Evolutionary conservation across 805 yeast genomes (phyloP).

Genomic region (Yamadazyma endophytica): DNA sequence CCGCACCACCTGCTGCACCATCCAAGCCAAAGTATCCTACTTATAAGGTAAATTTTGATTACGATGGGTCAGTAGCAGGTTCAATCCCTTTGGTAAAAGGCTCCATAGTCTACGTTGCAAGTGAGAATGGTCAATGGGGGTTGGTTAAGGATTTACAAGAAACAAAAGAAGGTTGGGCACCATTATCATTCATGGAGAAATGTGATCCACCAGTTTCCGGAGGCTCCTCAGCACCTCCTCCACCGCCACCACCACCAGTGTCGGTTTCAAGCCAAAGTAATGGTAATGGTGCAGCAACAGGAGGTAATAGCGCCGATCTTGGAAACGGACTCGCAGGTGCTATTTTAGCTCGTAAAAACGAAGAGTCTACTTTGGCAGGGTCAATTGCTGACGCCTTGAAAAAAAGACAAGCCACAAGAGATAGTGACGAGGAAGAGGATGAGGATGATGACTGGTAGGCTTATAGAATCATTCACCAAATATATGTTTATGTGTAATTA

Average conservation of each 20-base stretch:
- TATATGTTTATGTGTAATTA: background rate
- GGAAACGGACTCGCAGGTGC: conserved; percentile 65
- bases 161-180: conserved; percentile 91
- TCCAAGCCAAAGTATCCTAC: conserved; percentile 68
- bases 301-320: conserved; percentile 27
- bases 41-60: conserved; percentile 82
- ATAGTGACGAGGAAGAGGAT: conserved; percentile 67
- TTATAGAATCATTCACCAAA: conserved; percentile 1
- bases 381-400: conserved; percentile 86
- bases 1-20: conserved; percentile 60
- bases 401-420: conserved; percentile 62
- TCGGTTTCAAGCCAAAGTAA: no score
- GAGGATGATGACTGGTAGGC: conserved; percentile 44
- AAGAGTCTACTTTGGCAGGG: conserved; percentile 65
- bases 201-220: conserved; percentile 44
- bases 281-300: conserved; percentile 14
- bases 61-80: conserved; percentile 79
- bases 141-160: conserved; percentile 77
- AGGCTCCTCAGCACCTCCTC: conserved; percentile 16
- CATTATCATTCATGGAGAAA: conserved; percentile 80
- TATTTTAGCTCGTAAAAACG: conserved; percentile 56
- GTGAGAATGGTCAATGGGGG: conserved; percentile 90
- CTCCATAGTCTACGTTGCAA: conserved; percentile 66
- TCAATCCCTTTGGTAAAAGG: conserved; percentile 76
- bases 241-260: conserved; percentile 35